Evolutionary conservation across 495 filamentous ascomycete genomes (phyloP), one percentile per base, ranked within the genome.

Genomic region (Emericellopsis terricola): DNA sequence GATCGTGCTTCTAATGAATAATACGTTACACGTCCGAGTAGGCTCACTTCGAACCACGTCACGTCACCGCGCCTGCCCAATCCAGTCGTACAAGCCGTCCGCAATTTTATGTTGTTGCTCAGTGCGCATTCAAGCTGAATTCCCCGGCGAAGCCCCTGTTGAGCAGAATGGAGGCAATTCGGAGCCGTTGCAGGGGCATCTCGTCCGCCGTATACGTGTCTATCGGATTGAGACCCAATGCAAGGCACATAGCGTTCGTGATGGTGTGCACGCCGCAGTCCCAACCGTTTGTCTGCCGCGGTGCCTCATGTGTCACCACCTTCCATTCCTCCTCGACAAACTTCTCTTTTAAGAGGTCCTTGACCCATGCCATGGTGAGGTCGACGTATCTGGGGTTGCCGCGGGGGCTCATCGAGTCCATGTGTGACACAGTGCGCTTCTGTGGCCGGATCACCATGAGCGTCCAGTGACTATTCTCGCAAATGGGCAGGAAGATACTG

Each of bases 231-330:
- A 82, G 46, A 0, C 73, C 74, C 6, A 79, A 45, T 0, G 72
- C 62, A 15, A 84, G 46, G 43, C 75, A 78, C 36, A 81, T 74
- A 21, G 75, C 74, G 21, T 79, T 85, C 1, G 76, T 78, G 14
- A 79, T 65, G 3, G 75, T 64, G 44, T 87, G 91, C 2, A 84
- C 76, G 4, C 84, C 84, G 39, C 84, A 93, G 46, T 93, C 84
- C 38, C 56, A 71, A 1, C 65, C 65, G 43, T 91, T 91, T 31
- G 56, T 56, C 41, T 93, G 84, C 6, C 43, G 47, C 0, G 75
- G 71, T 4, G 51, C 50, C 0, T 45, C 52, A 5, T 58, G 53
- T 2, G 60, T 47, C 2, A 68, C 50, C 0, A 61, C 49, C 2
- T 41, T 50, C 83, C 84, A 91, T 20, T 89, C 76, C 0, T 50